These are phyloP conservation scores for Hypoxylon sp. DNA, from an alignment of 2,329 filamentous ascomycete species.

Conservation along the genomic window DNA sequence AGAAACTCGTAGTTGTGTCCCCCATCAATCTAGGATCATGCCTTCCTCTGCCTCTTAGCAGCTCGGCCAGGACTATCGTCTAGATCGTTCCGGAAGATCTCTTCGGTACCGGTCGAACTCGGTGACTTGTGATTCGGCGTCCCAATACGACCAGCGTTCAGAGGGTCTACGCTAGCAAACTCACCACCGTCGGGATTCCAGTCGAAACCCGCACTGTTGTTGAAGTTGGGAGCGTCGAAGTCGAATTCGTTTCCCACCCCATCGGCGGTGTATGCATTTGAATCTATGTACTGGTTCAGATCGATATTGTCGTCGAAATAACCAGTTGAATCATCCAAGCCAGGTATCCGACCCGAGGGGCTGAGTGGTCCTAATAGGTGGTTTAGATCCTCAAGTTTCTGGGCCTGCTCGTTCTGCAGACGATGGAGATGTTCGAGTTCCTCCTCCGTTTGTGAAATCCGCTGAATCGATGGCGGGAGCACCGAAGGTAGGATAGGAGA, in stretches of 20 bases:
- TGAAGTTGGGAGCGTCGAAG: slow-evolving; percentile 57
- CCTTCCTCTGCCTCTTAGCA: slow-evolving; percentile 54
- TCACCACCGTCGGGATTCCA: slow-evolving; percentile 49
- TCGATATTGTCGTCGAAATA: slow-evolving; percentile 64
- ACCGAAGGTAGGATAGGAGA: slow-evolving; percentile 65
- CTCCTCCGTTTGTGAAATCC: slow-evolving; percentile 77
- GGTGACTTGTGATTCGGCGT: slow-evolving; percentile 58
- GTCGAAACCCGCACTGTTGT: slow-evolving; percentile 45
- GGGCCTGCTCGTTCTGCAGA: slow-evolving; percentile 83
- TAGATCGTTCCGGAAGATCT: slow-evolving; percentile 64
- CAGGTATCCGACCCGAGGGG: slow-evolving; percentile 83
- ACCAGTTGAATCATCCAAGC: slow-evolving; percentile 66
- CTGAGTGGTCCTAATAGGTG: slow-evolving; percentile 83
- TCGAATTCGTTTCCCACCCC: slow-evolving; percentile 58
- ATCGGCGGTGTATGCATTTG: slow-evolving; percentile 51
- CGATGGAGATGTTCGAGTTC: slow-evolving; percentile 85
- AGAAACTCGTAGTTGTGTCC: slow-evolving; percentile 1
- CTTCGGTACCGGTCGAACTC: slow-evolving; percentile 66
- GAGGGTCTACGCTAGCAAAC: slow-evolving; percentile 38
- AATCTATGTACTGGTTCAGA: slow-evolving; percentile 67
- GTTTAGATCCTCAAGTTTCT: slow-evolving; percentile 81
- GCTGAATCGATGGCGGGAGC: slow-evolving; percentile 68
- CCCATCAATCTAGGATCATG: slow-evolving; percentile 33
- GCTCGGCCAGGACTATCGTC: slow-evolving; percentile 54
- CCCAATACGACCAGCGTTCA: slow-evolving; percentile 47